Conservation (phyloP, 257 asterid species). For the Craterostigma plantagineum region DNA sequence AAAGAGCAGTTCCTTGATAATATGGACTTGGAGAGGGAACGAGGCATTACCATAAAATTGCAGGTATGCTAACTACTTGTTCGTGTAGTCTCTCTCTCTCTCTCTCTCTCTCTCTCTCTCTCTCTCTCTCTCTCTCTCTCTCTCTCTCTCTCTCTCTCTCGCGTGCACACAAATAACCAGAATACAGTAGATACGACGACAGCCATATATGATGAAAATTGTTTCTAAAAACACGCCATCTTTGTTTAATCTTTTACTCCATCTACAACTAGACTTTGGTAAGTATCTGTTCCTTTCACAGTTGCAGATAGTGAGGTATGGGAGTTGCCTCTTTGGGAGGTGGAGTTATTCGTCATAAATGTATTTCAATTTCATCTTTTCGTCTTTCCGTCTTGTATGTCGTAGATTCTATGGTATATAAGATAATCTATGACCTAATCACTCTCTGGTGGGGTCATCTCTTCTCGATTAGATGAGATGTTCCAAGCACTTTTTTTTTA, state of each 20-base stretch:
- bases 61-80: slow-evolving; percentile 35
- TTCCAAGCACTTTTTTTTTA: slow-evolving; percentile 3
- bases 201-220: slow-evolving; percentile 1
- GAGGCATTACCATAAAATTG: slow-evolving; percentile 95
- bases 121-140: too few species aligned
- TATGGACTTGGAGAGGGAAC: slow-evolving; percentile 98
- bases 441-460: slow-evolving; percentile 1
- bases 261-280: neutral
- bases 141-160: too few species aligned
- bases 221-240: neutral
- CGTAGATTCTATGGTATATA: too few species aligned
- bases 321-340: too few species aligned
- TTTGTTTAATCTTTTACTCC: neutral
- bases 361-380: too few species aligned
- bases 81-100: neutral
- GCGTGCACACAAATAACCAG: too few species aligned
- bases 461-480: neutral
- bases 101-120: too few species aligned
- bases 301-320: too few species aligned
- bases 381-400: too few species aligned
- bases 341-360: too few species aligned
- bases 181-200: too few species aligned
- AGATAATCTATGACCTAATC: slow-evolving; percentile 8
- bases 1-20: slow-evolving; percentile 94
- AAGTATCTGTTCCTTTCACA: neutral